Percentiles rank a stretch among this genome's conserved stretches.
Conservation (phyloP, 192 early-diverging fungal genomes). For the Powellomyces hirtus region DNA sequence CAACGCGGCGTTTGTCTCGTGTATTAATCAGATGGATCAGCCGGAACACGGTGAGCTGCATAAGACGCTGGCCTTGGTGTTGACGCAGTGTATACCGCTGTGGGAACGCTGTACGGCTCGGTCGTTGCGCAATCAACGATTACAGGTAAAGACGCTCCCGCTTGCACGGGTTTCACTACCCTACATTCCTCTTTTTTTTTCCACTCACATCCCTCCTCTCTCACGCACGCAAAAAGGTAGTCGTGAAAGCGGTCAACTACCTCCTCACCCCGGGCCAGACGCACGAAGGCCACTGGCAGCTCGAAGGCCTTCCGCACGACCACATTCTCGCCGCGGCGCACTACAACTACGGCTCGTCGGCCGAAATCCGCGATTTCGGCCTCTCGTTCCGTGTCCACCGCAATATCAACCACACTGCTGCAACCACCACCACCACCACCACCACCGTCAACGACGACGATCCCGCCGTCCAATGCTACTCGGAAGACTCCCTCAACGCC, state of each 20-base stretch:
- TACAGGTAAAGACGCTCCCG: neutral
- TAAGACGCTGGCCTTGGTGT: neutral
- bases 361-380: neutral
- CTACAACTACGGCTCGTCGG: constrained; percentile 4
- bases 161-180: neutral
- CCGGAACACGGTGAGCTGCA: neutral
- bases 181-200: too few relatives aligned
- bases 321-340: constrained; percentile 5
- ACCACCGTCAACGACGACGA: neutral
- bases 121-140: neutral
- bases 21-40: neutral
- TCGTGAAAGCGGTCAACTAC: constrained; percentile 6
- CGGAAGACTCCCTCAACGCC: neutral
- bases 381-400: constrained; percentile 1
- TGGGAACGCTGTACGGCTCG: neutral
- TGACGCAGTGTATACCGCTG: constrained; percentile 1
- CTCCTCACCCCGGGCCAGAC: neutral
- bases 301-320: constrained; percentile 2
- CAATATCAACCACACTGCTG: neutral
- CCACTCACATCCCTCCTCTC: neutral
- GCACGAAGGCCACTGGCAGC: constrained; percentile 14
- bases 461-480: neutral
- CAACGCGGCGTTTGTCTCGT: neutral
- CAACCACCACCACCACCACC: neutral
- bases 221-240: too few relatives aligned